phyloP scores from a whole-genome alignment of 148 eudicot genomes.

The Beta vulgaris region DNA sequence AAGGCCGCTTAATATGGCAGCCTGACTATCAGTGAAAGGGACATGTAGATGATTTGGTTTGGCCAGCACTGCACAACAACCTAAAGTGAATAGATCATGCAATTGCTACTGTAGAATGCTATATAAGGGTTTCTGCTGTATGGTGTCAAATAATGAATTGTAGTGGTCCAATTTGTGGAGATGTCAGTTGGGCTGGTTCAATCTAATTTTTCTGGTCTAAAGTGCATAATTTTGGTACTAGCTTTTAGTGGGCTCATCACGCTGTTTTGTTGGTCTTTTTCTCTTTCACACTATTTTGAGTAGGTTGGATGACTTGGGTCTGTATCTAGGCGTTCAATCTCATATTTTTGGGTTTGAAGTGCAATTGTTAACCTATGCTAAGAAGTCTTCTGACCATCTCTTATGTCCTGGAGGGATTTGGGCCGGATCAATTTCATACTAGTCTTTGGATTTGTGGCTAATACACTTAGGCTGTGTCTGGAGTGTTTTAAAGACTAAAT shows the following conservation, averaged over 20 bases:
- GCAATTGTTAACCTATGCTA: background rate
- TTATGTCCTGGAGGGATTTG: too few relatives aligned
- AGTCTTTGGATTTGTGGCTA: background rate
- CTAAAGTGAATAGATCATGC: background rate
- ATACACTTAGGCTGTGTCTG: background rate
- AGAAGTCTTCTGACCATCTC: too few relatives aligned
- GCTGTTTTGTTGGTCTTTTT: too few relatives aligned
- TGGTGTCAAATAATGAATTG: background rate
- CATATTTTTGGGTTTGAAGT: background rate
- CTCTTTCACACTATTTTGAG: background rate
- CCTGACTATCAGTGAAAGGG: background rate
- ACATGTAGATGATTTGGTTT: background rate
- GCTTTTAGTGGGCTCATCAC: background rate
- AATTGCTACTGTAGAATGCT: background rate
- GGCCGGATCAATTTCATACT: background rate
- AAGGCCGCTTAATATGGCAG: background rate
- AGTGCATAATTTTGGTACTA: background rate
- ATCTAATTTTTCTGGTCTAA: too few relatives aligned
- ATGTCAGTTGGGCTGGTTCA: too few relatives aligned
- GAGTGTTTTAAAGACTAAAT: conserved; percentile 4
- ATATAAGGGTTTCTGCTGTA: background rate
- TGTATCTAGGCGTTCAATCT: too few relatives aligned
- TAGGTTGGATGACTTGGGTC: background rate
- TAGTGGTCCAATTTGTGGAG: background rate
- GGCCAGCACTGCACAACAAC: background rate